phyloP scores from a whole-genome alignment of 2,329 filamentous ascomycete species.

The Aspergillus luchuensis region DNA sequence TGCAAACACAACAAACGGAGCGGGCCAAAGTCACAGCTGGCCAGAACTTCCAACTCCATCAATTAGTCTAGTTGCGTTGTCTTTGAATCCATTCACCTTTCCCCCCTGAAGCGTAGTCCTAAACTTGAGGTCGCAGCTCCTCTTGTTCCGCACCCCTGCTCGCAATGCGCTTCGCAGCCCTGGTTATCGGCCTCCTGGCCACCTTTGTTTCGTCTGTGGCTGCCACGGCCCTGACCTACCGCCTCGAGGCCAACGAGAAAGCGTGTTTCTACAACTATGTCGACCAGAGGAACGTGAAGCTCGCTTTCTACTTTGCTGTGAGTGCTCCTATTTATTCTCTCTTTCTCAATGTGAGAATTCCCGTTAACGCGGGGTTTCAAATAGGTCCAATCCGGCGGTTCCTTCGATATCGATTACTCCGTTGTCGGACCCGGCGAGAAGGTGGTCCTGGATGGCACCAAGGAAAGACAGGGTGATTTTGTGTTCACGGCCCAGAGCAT shows the following conservation, averaged over 20 bases:
- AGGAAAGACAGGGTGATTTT: slow-evolving; percentile 94
- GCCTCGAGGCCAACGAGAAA: slow-evolving; percentile 84
- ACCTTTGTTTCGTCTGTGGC: slow-evolving; percentile 69
- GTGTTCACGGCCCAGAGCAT: slow-evolving; percentile 88
- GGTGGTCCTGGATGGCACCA: slow-evolving; percentile 79
- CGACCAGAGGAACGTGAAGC: slow-evolving; percentile 77
- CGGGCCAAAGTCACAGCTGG: slow-evolving; percentile 33
- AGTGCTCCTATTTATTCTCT: slow-evolving; percentile 35
- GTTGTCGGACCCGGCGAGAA: slow-evolving; percentile 81
- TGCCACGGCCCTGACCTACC: slow-evolving; percentile 92
- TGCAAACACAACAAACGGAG: slow-evolving; percentile 41
- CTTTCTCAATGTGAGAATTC: neutral
- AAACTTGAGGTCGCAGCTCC: slow-evolving; percentile 19
- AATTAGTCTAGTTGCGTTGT: slow-evolving; percentile 19
- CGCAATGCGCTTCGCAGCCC: slow-evolving; percentile 65
- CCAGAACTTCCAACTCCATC: slow-evolving; percentile 31
- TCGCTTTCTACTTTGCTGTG: slow-evolving; percentile 99
- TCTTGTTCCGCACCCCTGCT: slow-evolving; percentile 11
- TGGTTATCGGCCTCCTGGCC: slow-evolving; percentile 70
- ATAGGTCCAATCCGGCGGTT: slow-evolving; percentile 95
- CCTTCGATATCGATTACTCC: slow-evolving; percentile 93
- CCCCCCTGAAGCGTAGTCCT: slow-evolving; percentile 14
- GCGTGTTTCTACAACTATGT: slow-evolving; percentile 91
- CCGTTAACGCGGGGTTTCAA: neutral
- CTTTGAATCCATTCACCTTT: slow-evolving; percentile 9